A percentile compares a stretch with the other conserved stretches of the same genome.
Evolutionary conservation across 768 basidiomycete genomes (phyloP).

Genomic region (Saitozyma sp.): DNA sequence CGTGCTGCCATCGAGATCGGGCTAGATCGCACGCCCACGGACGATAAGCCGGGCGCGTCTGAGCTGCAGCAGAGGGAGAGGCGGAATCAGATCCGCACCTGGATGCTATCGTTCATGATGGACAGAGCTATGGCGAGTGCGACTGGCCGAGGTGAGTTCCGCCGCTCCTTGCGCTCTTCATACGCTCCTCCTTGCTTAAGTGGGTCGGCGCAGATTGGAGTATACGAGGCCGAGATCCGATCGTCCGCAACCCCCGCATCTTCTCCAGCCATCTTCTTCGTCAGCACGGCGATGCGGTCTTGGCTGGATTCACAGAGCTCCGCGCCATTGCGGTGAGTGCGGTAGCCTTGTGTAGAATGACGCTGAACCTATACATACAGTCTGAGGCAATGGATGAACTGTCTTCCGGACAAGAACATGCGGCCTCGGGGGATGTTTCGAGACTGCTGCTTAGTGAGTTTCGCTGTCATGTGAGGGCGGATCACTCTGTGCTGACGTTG

Average conservation of each 20-base stretch:
- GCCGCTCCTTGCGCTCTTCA: not conserved
- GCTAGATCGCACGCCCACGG: conserved; percentile 11
- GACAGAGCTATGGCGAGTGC: conserved; percentile 20
- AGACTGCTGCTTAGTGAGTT: conserved; percentile 5
- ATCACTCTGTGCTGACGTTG: conserved; percentile 3
- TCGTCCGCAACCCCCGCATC: conserved; percentile 6
- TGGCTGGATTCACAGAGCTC: conserved; percentile 24
- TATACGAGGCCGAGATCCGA: conserved; percentile 14
- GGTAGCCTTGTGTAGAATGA: not conserved
- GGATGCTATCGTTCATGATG: conserved; percentile 28
- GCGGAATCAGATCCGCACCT: conserved; percentile 15
- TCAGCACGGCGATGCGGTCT: conserved; percentile 16
- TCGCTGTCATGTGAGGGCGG: not conserved
- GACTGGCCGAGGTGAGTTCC: conserved; percentile 14
- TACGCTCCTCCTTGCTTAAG: too few relatives aligned
- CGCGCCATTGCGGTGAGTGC: conserved; percentile 12
- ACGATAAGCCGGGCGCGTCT: not conserved
- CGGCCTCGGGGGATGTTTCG: not conserved
- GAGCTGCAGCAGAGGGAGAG: conserved; percentile 13
- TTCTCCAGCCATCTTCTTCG: conserved; percentile 13
- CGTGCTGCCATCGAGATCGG: conserved; percentile 22
- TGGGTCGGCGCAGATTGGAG: conserved; percentile 16
- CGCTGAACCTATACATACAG: not conserved
- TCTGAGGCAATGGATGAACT: conserved; percentile 1
- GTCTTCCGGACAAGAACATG: not conserved